Evolutionary conservation across 305 asterid genomes (phyloP).

Genomic region (Fraxinus angustifolia): DNA sequence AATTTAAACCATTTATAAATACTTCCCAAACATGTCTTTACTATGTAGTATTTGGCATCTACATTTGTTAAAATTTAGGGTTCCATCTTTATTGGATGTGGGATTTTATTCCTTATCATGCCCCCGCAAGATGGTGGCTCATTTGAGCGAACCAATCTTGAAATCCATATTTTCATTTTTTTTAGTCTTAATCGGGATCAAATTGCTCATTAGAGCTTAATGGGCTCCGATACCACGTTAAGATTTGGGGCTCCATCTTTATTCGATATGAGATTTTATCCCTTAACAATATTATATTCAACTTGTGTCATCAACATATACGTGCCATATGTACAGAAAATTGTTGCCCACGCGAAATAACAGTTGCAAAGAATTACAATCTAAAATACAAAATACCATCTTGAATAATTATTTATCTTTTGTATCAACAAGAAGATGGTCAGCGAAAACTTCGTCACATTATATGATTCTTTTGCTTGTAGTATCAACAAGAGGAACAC

Average conservation of each 20-base stretch:
- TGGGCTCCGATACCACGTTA: too few relatives aligned
- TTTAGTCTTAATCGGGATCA: too few relatives aligned
- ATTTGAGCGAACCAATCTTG: too few relatives aligned
- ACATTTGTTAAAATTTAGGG: neutral
- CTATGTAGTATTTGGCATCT: neutral
- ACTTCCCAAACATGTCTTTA: neutral
- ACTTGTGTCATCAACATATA: neutral
- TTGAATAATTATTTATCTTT: slow-evolving; percentile 1
- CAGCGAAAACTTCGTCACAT: neutral
- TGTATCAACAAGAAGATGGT: neutral
- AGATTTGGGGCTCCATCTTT: too few relatives aligned
- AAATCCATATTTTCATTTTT: too few relatives aligned
- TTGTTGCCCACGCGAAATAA: neutral
- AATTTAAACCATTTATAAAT: neutral
- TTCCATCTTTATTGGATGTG: too few relatives aligned
- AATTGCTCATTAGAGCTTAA: too few relatives aligned
- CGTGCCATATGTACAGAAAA: neutral
- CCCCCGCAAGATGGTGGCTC: too few relatives aligned
- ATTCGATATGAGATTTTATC: too few relatives aligned
- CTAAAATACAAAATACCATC: slow-evolving; percentile 8
- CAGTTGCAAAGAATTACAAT: neutral
- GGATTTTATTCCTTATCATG: too few relatives aligned
- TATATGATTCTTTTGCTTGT: neutral
- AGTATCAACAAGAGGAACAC: slow-evolving; percentile 5
- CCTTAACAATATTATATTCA: neutral